phyloP scores from a whole-genome alignment of 1,139 yeast genomes.

The Chernovozyma sophiae-reginae region DNA sequence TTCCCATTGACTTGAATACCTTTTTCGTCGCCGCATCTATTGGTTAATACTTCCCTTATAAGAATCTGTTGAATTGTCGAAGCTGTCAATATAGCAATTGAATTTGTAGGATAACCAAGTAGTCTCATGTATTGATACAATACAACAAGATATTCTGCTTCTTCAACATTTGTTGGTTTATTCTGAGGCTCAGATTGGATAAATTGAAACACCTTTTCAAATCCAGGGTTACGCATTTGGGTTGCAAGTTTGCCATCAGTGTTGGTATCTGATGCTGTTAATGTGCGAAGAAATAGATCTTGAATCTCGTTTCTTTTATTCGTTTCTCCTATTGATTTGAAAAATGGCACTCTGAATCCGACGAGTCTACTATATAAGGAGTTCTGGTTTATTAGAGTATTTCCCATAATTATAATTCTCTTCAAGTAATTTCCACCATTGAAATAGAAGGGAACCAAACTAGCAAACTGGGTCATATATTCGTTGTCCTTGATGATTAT shows the following conservation, averaged over 20 bases:
- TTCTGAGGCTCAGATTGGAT: slow-evolving; percentile 23
- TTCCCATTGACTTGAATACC: background rate
- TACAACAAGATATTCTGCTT: slow-evolving; percentile 51
- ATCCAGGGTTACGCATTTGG: slow-evolving; percentile 35
- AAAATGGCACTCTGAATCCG: slow-evolving; percentile 17
- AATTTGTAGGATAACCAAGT: slow-evolving; percentile 38
- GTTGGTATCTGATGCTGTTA: background rate
- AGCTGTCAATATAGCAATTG: slow-evolving; percentile 40
- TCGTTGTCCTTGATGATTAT: slow-evolving; percentile 31
- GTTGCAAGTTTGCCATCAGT: background rate
- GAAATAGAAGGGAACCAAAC: slow-evolving; percentile 21
- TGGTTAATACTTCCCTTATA: slow-evolving; percentile 18
- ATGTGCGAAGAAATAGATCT: background rate
- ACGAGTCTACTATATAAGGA: slow-evolving; percentile 20
- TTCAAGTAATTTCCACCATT: slow-evolving; percentile 8
- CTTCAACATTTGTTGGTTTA: slow-evolving; percentile 34
- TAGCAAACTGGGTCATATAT: slow-evolving; percentile 25
- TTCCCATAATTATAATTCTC: slow-evolving; percentile 31
- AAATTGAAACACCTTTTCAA: slow-evolving; percentile 31
- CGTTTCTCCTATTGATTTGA: background rate
- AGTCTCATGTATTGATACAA: slow-evolving; percentile 46
- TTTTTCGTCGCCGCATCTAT: slow-evolving; percentile 5
- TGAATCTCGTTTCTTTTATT: background rate
- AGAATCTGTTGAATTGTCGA: slow-evolving; percentile 34
- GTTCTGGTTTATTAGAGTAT: slow-evolving; percentile 13